Evolutionary conservation across 1,284 basidiomycete species (phyloP), one percentile per base, ranked within the genome.

Genomic region (Ustilago xerochloae): DNA sequence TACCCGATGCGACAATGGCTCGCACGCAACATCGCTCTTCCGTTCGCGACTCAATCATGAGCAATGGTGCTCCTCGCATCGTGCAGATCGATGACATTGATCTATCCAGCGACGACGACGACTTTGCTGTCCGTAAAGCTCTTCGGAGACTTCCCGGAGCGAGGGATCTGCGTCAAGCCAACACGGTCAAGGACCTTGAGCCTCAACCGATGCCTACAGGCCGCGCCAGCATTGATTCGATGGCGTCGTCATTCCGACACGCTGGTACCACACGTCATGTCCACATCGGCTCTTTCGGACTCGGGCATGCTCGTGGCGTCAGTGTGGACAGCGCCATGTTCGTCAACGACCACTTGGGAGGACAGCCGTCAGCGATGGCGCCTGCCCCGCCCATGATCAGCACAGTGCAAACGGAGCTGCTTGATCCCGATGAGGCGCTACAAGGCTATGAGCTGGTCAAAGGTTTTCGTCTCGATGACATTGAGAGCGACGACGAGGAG

Each of bases 21-120:
- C 59, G 43, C 8, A 41, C 20, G 6, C 51, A 41, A 36, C 61
- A 36, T 10, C 52, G 55, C 7, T 20, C 43, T 4, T 67, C 70
- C 15, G 43, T 39, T 9, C 67, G 72, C 16, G 59, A 60, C 43
- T 63, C 63, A 16, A 28, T 63, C 26, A 51, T 67, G 41, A 67
- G 63, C 54, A 57, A 64, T 16, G 64, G 54, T 12, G 69, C 63
- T 4, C 75, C 77, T 2, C 74, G 74, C n/a, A 75, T 82, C 24
- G 80, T 82, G 9, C 80, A 82, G 56, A 76, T 82, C 29, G 80
- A 82, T 47, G 80, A 82, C 49, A 77, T 82, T 13, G 80, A 82
- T 38, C 64, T 81, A 3, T 82, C 80, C n/a, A 81, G 79, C 67
- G 79, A 81, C 38, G 80, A 82, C 22, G 80, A 82, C 47, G 79